Evolutionary conservation across 441 rosid genomes (phyloP).

Genomic region (Cnidoscolus chayamansa): DNA sequence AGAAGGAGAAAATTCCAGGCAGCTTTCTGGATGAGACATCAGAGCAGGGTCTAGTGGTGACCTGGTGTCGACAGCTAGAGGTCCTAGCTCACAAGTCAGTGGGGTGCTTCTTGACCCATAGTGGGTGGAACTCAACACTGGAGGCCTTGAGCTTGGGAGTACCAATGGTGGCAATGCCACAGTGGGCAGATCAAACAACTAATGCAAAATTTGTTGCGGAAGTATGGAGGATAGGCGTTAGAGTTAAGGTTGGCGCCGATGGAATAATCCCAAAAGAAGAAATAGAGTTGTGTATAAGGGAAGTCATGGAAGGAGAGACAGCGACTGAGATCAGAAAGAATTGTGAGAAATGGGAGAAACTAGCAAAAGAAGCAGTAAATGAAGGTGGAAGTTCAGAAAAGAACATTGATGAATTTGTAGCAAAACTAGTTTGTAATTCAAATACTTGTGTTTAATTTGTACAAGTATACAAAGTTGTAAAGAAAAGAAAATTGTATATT

Average conservation of each 20-base stretch:
- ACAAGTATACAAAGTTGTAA: too few species aligned
- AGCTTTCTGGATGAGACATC: slow-evolving; percentile 34
- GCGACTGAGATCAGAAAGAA: slow-evolving; percentile 39
- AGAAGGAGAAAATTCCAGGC: slow-evolving; percentile 38
- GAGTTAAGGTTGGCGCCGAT: slow-evolving; percentile 30
- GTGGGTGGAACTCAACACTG: slow-evolving; percentile 64
- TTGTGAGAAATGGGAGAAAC: slow-evolving; percentile 36
- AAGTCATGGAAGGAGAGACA: slow-evolving; percentile 47
- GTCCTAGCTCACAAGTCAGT: slow-evolving; percentile 46
- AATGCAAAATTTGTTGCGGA: slow-evolving; percentile 48
- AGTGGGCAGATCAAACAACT: slow-evolving; percentile 49
- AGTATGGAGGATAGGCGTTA: slow-evolving; percentile 49
- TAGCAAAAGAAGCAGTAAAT: slow-evolving; percentile 43
- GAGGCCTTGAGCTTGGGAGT: slow-evolving; percentile 53
- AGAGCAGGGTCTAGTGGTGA: slow-evolving; percentile 42
- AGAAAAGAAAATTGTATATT: too few species aligned
- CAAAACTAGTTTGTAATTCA: slow-evolving; percentile 11
- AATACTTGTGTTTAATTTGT: too few species aligned
- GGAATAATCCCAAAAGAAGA: slow-evolving; percentile 35
- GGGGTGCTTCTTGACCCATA: slow-evolving; percentile 58
- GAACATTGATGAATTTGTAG: slow-evolving; percentile 38
- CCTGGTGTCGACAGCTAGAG: slow-evolving; percentile 49
- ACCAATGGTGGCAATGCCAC: slow-evolving; percentile 59
- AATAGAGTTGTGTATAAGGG: slow-evolving; percentile 34
- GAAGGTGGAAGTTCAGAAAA: slow-evolving; percentile 57